Evolutionary conservation across 768 basidiomycete genomes (phyloP).

Genomic region (Cystofilobasidium macerans): DNA sequence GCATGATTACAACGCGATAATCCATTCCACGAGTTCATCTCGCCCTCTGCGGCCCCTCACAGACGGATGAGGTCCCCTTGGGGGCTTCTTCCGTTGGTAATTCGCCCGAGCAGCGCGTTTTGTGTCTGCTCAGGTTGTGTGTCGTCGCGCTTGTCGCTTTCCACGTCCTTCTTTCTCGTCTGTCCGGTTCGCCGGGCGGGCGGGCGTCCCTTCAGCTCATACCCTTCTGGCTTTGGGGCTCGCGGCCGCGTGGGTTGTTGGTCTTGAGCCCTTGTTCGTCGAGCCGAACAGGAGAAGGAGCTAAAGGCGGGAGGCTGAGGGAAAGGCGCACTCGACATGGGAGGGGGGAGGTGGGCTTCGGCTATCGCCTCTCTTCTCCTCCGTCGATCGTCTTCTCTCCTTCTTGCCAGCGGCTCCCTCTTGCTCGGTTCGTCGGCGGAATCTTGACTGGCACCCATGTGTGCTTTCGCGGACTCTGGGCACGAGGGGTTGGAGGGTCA

Average conservation of each 20-base stretch:
- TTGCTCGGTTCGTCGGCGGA: neutral
- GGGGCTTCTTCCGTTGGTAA: neutral
- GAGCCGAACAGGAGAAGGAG: too few relatives aligned
- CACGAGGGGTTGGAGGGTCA: neutral
- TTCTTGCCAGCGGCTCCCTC: neutral
- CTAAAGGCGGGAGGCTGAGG: neutral
- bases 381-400: neutral
- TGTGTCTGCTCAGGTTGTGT: neutral
- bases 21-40: conserved; percentile 1
- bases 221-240: too few relatives aligned
- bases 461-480: neutral
- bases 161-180: neutral
- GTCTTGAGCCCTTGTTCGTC: neutral
- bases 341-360: conserved; percentile 4
- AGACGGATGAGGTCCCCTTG: neutral
- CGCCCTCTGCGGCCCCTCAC: neutral
- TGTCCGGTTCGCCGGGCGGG: neutral
- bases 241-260: neutral
- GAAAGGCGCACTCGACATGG: neutral
- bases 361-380: neutral
- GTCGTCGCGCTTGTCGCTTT: neutral
- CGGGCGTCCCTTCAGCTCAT: neutral
- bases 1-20: neutral
- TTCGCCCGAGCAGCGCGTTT: conserved; percentile 1
- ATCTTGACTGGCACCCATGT: too few relatives aligned